phyloP scores from a whole-genome alignment of 371 early-diverging fungal genomes.

The Apophysomyces trapeziformis region DNA sequence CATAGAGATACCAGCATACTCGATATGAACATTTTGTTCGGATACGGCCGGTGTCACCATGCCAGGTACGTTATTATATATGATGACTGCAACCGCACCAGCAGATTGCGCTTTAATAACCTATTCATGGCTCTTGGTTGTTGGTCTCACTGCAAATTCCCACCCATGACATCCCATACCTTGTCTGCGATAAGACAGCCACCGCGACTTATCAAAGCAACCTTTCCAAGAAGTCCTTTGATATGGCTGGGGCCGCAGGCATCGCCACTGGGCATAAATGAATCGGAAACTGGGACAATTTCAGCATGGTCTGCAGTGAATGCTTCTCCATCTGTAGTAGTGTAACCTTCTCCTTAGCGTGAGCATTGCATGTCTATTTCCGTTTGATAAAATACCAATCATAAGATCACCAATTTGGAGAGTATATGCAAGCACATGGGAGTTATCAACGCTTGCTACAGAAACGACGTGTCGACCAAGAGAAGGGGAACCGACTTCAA shows the following conservation, averaged over 20 bases:
- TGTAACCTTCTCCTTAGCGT: constrained; percentile 25
- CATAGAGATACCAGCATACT: constrained; percentile 44
- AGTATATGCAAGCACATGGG: constrained; percentile 32
- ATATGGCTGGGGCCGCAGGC: constrained; percentile 47
- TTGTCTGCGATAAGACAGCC: constrained; percentile 55
- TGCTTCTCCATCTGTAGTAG: constrained; percentile 27
- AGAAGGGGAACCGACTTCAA: constrained; percentile 66
- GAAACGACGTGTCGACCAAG: constrained; percentile 62
- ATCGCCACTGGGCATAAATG: constrained; percentile 31
- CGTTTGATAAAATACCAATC: constrained; percentile 24
- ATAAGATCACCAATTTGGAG: constrained; percentile 21
- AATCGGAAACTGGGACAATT: constrained; percentile 28
- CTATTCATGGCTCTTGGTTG: constrained; percentile 22
- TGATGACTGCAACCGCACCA: constrained; percentile 66
- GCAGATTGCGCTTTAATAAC: constrained; percentile 53
- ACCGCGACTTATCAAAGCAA: constrained; percentile 66
- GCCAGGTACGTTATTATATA: constrained; percentile 50
- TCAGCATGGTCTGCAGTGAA: constrained; percentile 20
- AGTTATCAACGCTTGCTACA: constrained; percentile 79
- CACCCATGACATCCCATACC: constrained; percentile 19
- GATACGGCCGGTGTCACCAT: constrained; percentile 34
- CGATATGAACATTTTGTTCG: constrained; percentile 30
- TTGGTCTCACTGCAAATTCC: neutral
- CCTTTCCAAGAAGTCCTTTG: constrained; percentile 47
- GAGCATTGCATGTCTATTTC: neutral